Base-by-base conservation (phyloP, 2,329 filamentous ascomycete species). In the Colletotrichum tamarilloi region DNA sequence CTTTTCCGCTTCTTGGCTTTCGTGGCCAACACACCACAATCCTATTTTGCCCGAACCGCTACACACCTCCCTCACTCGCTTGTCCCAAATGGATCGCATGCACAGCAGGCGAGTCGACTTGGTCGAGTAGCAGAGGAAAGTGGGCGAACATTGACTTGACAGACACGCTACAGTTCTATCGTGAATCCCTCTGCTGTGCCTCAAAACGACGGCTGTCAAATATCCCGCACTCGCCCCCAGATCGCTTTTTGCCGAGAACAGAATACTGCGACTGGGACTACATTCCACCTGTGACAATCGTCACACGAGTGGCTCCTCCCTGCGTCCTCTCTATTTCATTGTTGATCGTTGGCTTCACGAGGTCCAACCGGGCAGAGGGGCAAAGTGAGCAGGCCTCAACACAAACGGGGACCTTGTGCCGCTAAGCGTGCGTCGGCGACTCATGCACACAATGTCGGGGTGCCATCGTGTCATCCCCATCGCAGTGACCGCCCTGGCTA, bases 1-100 rank as follows among this genome's bases (percentile, higher is more conserved):
- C 62, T 69, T 65, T 73, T 62, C 67, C 67, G 67, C 38, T 28
- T 28, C 70, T 70, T 73, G 70, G 70, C 67, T 35, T 46, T 71
- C 63, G 49, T 49, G 68, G 55, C 68, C 64, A 62, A 28, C 38
- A 59, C 55, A 73, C 59, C 60, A 65, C 28, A 46, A 55, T 57
- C 65, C 69, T 72, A 53, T 65, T 70, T 70, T 49, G 59, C 28
- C 60, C 66, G 52, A 35, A 56, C 57, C 53, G 42, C 24, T 24
- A 19, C 24, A 52, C 65, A 42, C 52, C 30, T 32, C 28, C 49
- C 6, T 38, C n/a, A 19, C 16, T 55, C 32, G 30, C 30, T 46
- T 42, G 42, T 28, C 30, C n/a, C 22, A 49, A 16, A 30, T n/a
- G 58, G 42, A 32, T 46, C 52, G 30, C 46, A 62, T 62, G 46